Evolutionary conservation across 768 basidiomycete genomes (phyloP), one percentile per base, ranked within the genome.

Genomic region (Boletellus ananiceps): DNA sequence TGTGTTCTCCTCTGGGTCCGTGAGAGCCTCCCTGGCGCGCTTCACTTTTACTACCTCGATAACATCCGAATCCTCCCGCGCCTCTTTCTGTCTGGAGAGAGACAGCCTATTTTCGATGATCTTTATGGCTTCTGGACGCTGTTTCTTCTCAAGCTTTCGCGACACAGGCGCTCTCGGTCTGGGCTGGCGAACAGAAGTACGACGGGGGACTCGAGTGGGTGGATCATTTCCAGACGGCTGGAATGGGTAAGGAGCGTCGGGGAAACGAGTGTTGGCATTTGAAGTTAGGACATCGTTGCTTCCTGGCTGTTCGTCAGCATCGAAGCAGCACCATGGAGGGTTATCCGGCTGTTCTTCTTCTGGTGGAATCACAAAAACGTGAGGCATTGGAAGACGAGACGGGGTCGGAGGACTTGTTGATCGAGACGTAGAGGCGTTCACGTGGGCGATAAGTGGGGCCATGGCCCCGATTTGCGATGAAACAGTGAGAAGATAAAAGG

Each of bases 21-120:
- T 21, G 11, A 43, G 25, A 42, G 47, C 44, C 16, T 64, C 64
- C 42, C 65, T 62, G 36, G 38, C 38, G 33, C 80, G 75, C 54
- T 74, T 71, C 49, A 84, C 74, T 59, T 80, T 82, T 34, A 84
- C 70, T 27, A 84, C 76, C 60, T 84, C 82, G 13, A 82, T 67
- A 32, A 83, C 74, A 56, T 82, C 81, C 33, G 59, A 63, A 47
- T 67, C 67, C 16, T 77, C 80, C 51, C 78, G 78, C 50, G 74
- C 64, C 14, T 68, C 73, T 35, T 60, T 63, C 45, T 49, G 55
- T 31, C 51, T 47, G 15, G 40, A 35, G 35, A 32, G 53, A 23
- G 31, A 62, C 50, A 45, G 47, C 51, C 51, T 57, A 27, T 51
- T 51, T 49, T 57, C 61, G 4, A 63, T 48, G 25, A 63, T 69